Conservation (phyloP, 495 filamentous ascomycete genomes). For the Penicillium maclennaniae region DNA sequence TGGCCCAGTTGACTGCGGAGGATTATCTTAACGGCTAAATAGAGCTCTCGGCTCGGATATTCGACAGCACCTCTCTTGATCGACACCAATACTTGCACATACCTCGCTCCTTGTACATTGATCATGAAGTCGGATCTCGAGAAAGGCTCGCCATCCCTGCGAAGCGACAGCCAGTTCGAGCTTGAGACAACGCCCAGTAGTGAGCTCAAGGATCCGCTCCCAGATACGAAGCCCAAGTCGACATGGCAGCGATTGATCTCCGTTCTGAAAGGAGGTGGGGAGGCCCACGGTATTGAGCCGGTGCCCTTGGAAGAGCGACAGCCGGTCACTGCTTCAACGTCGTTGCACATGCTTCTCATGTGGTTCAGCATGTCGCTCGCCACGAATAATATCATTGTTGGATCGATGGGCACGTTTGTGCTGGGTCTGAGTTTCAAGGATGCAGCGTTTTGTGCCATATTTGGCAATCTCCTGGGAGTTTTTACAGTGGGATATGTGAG, state of each 20-base stretch:
- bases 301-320: slow-evolving; percentile 54
- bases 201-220: slow-evolving; percentile 10
- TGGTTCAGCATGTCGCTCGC: slow-evolving; percentile 75
- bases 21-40: neutral
- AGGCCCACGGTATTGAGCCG: slow-evolving; percentile 65
- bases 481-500: slow-evolving; percentile 65
- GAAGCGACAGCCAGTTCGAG: slow-evolving; percentile 16
- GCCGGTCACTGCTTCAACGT: slow-evolving; percentile 26
- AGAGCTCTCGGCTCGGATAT: neutral
- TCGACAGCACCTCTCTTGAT: neutral
- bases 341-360: slow-evolving; percentile 60
- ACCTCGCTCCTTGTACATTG: neutral
- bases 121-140: slow-evolving; percentile 22
- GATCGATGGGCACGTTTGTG: slow-evolving; percentile 63
- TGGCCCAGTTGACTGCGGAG: neutral
- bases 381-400: slow-evolving; percentile 67
- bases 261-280: slow-evolving; percentile 49
- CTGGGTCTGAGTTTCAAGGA: slow-evolving; percentile 64
- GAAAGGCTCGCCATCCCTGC: slow-evolving; percentile 18
- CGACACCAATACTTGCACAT: neutral
- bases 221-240: slow-evolving; percentile 13
- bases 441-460: slow-evolving; percentile 58
- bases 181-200: slow-evolving; percentile 19
- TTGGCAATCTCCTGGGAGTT: slow-evolving; percentile 59
- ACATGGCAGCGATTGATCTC: slow-evolving; percentile 32